phyloP scores from a whole-genome alignment of 805 yeast genomes.

The Kodamaea neixiangensis region DNA sequence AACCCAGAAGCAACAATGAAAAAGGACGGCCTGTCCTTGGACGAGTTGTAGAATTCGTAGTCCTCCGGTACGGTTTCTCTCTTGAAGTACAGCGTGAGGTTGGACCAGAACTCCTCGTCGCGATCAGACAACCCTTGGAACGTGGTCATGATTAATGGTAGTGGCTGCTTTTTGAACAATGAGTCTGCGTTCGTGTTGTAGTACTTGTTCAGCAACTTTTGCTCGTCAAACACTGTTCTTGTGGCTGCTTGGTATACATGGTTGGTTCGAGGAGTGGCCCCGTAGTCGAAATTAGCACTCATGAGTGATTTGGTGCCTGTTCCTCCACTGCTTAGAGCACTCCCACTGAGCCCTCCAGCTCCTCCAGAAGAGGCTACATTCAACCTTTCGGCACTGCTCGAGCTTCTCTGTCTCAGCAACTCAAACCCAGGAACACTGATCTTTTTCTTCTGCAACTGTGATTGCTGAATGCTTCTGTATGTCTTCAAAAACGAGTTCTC shows the following conservation, averaged over 20 bases:
- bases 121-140: conserved; percentile 58
- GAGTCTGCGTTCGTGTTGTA: conserved; percentile 42
- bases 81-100: conserved; percentile 53
- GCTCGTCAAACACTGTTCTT: conserved; percentile 45
- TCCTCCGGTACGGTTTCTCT: conserved; percentile 50
- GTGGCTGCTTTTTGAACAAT: conserved; percentile 51
- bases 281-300: conserved; percentile 27
- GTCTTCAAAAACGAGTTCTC: conserved; percentile 82
- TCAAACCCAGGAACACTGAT: conserved; percentile 14
- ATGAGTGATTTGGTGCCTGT: conserved; percentile 14
- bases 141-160: conserved; percentile 64
- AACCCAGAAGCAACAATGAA: conserved; percentile 55
- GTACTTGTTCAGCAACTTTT: conserved; percentile 47
- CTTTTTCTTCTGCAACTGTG: conserved; percentile 19
- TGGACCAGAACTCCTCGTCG: conserved; percentile 61
- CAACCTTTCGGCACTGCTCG: conserved; percentile 2
- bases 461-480: conserved; percentile 42
- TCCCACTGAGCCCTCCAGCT: background rate
- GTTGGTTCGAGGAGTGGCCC: conserved; percentile 52
- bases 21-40: conserved; percentile 50
- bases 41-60: conserved; percentile 47
- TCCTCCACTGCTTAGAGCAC: conserved; percentile 6
- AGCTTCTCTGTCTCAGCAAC: conserved; percentile 10
- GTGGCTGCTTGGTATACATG: conserved; percentile 56
- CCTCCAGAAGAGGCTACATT: background rate